Base-by-base conservation (phyloP, 495 filamentous ascomycete species). In the Trichocladium antarcticum region DNA sequence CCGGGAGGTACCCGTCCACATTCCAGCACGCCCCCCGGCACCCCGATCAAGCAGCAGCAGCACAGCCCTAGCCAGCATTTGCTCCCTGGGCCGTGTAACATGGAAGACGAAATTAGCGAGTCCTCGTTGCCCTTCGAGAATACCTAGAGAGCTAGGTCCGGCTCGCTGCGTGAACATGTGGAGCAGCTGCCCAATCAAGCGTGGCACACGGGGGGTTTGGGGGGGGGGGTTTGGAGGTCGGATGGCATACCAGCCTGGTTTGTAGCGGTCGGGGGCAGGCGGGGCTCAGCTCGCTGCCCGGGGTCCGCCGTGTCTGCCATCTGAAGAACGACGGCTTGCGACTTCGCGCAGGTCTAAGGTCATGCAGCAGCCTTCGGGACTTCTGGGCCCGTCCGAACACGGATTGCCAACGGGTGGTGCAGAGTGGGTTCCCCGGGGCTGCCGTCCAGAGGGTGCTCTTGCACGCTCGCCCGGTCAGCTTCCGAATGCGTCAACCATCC, bases 81-180 rank as follows among this genome's bases (percentile, higher is more conserved):
- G 37, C 42, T 29, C 35, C 19, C 49, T 28, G 14, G 42, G 36
- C 37, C 45, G 46, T 54, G 47, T 51, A 37, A 47, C 53, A 17
- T 35, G 35, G 27, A 20, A 27, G 14, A 22, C 22, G 28, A 27
- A 42, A 4, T 16, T 41, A 34, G 42, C 51, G 32, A 53, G 45
- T 49, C 46, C 48, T 40, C 21, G 29, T 37, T 37, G 32, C 42
- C 38, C 22, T 51, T 60, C 36, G 50, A 54, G 47, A 53, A 56
- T 41, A 36, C 39, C 24, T 35, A 31, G n/a, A n/a, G n/a, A n/a
- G n/a, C n/a, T n/a, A n/a, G n/a, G 15, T 36, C 42, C 59, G 56
- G 59, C 15, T 59, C 34, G 38, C 37, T 57, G 56, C 56, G 51
- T 32, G 59, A 61, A 59, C 59, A 49, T 43, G 59, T 61, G 59